Percentiles rank a stretch among this genome's conserved stretches.
phyloP scores from a whole-genome alignment of 2,329 filamentous ascomycete species.

The Fusarium tupiense region DNA sequence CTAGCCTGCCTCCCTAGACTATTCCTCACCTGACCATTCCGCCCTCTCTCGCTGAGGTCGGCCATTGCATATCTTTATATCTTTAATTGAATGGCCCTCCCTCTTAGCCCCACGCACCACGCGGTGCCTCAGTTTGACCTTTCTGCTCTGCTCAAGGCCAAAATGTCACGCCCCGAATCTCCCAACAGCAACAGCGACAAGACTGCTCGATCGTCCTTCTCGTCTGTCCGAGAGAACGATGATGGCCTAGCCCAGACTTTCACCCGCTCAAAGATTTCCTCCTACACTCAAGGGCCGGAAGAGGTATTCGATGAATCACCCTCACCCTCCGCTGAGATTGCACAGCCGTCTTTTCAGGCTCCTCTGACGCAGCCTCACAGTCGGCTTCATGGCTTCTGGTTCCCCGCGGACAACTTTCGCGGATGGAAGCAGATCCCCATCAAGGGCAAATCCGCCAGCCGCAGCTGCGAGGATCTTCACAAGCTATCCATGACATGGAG shows the following conservation, averaged over 20 bases:
- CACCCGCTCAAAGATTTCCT: constrained; percentile 70
- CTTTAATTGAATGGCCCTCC: constrained; percentile 46
- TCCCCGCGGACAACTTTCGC: constrained; percentile 66
- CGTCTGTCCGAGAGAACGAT: constrained; percentile 69
- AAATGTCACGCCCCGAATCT: constrained; percentile 51
- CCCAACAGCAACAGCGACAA: constrained; percentile 49
- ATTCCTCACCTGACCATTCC: constrained; percentile 2
- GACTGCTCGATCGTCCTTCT: constrained; percentile 66
- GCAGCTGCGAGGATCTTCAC: constrained; percentile 69
- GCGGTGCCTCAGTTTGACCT: constrained; percentile 50
- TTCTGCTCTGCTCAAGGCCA: constrained; percentile 49
- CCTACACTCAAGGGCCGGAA: constrained; percentile 61
- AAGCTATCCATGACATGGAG: constrained; percentile 66
- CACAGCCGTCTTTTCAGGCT: constrained; percentile 59
- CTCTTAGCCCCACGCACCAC: constrained; percentile 46
- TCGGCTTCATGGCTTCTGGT: constrained; percentile 67
- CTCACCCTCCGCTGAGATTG: constrained; percentile 53
- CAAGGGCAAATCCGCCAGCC: constrained; percentile 67
- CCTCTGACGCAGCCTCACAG: constrained; percentile 66
- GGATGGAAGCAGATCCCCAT: constrained; percentile 72
- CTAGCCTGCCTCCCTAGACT: not conserved
- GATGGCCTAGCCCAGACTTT: constrained; percentile 70
- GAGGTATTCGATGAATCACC: constrained; percentile 62
- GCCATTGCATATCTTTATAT: constrained; percentile 27
- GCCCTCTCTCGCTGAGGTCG: constrained; percentile 29